Conservation (phyloP, 140 eudicot species). For the Oenanthe javanica region DNA sequence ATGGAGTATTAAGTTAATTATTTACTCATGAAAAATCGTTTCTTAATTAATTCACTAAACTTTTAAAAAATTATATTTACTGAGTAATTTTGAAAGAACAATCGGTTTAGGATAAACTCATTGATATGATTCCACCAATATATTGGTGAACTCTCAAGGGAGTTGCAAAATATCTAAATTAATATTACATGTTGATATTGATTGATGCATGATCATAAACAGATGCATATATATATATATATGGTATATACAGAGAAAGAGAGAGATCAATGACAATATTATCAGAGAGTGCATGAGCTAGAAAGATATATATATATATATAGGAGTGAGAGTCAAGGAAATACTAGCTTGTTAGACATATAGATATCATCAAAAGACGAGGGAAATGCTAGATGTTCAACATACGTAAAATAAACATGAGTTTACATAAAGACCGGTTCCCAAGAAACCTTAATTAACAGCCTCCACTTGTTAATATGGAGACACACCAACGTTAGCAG, state of each 20-base stretch:
- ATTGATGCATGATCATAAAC: neutral
- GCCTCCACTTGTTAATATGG: constrained; percentile 48
- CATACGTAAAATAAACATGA: neutral
- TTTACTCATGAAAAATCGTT: too few relatives aligned
- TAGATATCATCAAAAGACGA: neutral
- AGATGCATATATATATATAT: neutral
- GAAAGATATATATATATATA: neutral
- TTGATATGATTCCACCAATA: too few relatives aligned
- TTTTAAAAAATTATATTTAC: too few relatives aligned
- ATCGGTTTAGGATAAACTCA: too few relatives aligned
- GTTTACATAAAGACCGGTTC: neutral
- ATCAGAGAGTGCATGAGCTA: neutral
- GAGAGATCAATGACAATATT: neutral
- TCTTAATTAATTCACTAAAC: too few relatives aligned
- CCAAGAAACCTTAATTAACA: constrained; percentile 7
- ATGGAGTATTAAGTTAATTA: too few relatives aligned
- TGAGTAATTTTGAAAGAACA: too few relatives aligned
- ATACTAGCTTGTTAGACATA: neutral
- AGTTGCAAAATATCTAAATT: too few relatives aligned
- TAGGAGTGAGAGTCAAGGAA: neutral
- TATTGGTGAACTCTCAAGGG: too few relatives aligned
- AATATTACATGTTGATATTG: too few relatives aligned
- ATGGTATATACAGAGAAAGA: neutral
- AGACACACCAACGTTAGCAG: constrained; percentile 79
- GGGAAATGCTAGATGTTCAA: neutral